A percentile compares a stretch with the other conserved stretches of the same genome.
These are phyloP conservation scores for Clarireedia homoeocarpa DNA, from an alignment of 2,329 filamentous ascomycete genomes.

Conservation along the genomic window DNA sequence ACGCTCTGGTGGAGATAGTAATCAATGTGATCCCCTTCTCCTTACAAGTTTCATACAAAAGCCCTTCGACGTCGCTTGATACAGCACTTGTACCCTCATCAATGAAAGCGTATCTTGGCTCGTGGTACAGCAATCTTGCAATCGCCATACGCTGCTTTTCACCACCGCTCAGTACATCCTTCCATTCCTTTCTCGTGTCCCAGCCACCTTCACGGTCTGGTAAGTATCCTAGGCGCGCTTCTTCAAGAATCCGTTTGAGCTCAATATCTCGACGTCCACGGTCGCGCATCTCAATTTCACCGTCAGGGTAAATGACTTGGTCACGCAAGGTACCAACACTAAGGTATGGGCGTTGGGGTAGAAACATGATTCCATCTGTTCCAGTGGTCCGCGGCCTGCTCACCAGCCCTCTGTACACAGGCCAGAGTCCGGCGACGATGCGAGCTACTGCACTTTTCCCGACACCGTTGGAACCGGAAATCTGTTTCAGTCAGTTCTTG, in stretches of 20 bases:
- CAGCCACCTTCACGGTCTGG: conserved; percentile 89
- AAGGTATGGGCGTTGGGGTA: conserved; percentile 88
- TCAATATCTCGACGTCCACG: conserved; percentile 71
- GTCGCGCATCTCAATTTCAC: conserved; percentile 86
- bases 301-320: conserved; percentile 96
- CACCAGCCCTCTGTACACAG: conserved; percentile 86
- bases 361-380: conserved; percentile 94
- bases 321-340: conserved; percentile 88
- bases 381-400: conserved; percentile 75
- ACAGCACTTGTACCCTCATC: conserved; percentile 95
- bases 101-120: conserved; percentile 87
- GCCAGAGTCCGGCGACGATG: conserved; percentile 89
- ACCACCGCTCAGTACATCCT: conserved; percentile 91
- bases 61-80: conserved; percentile 85
- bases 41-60: conserved; percentile 90
- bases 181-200: conserved; percentile 97
- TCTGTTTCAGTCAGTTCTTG: conserved; percentile 35
- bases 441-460: conserved; percentile 86
- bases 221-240: conserved; percentile 80
- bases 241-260: conserved; percentile 69
- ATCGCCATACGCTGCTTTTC: conserved; percentile 96
- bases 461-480: conserved; percentile 90
- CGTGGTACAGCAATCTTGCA: conserved; percentile 85
- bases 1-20: conserved; percentile 90
- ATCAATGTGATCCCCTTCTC: conserved; percentile 90